These are phyloP conservation scores for Penicillium palitans DNA, from an alignment of 2,329 filamentous ascomycete genomes.

Conservation along the genomic window DNA sequence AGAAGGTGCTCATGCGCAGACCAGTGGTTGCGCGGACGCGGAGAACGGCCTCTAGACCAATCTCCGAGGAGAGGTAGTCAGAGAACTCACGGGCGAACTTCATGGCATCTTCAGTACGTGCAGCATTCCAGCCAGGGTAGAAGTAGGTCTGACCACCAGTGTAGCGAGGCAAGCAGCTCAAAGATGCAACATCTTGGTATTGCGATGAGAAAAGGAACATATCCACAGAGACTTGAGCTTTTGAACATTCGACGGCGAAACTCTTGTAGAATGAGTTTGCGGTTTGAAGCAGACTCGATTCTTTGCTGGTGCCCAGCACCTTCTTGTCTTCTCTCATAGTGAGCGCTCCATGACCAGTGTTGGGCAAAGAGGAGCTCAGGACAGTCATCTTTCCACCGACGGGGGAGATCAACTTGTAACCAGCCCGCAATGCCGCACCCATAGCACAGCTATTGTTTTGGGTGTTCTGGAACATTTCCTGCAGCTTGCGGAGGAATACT, in stretches of 20 bases:
- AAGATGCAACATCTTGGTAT: constrained; percentile 94
- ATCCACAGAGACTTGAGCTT: constrained; percentile 97
- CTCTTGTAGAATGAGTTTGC: constrained; percentile 98
- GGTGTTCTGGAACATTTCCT: constrained; percentile 95
- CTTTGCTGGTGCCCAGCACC: constrained; percentile 87
- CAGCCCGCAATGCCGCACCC: constrained; percentile 87
- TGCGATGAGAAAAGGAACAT: constrained; percentile 97
- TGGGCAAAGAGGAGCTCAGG: constrained; percentile 84
- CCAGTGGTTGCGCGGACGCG: constrained; percentile 94
- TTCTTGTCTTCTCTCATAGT: constrained; percentile 97
- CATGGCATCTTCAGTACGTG: constrained; percentile 89
- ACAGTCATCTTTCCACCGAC: constrained; percentile 95
- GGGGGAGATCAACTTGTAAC: constrained; percentile 92
- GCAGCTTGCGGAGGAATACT: constrained; percentile 83
- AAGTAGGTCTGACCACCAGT: constrained; percentile 98
- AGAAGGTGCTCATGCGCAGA: constrained; percentile 94
- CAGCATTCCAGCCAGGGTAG: constrained; percentile 97
- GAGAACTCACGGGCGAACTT: constrained; percentile 98
- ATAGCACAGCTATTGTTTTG: constrained; percentile 88
- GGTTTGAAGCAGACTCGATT: constrained; percentile 82
- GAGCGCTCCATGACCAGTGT: constrained; percentile 83
- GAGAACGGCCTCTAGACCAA: constrained; percentile 92
- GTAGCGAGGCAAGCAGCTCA: constrained; percentile 93
- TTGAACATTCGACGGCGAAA: constrained; percentile 97
- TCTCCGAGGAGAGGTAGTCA: constrained; percentile 94